phyloP scores from a whole-genome alignment of 1,284 basidiomycete species.

The Tremellales sp. region DNA sequence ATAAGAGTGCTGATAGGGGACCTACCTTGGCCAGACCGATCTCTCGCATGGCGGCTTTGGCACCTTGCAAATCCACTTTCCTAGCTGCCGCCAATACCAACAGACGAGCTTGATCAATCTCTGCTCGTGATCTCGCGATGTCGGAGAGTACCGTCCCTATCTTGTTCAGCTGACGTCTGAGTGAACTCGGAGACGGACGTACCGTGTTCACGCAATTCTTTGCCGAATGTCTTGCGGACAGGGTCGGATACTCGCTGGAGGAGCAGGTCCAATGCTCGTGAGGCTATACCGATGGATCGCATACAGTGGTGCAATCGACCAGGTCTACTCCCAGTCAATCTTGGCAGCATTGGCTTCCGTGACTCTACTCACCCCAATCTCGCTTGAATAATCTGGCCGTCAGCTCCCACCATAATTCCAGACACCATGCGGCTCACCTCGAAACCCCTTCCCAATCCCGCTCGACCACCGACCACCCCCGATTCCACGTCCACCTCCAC shows the following conservation, averaged over 20 bases:
- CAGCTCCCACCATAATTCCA: background rate
- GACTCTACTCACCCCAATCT: slow-evolving; percentile 70
- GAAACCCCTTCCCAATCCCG: slow-evolving; percentile 82
- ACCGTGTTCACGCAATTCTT: slow-evolving; percentile 87
- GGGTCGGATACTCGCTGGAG: slow-evolving; percentile 90
- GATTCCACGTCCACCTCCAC: slow-evolving; percentile 70
- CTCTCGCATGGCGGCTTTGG: slow-evolving; percentile 93
- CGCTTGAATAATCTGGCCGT: slow-evolving; percentile 82
- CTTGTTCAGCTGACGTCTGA: background rate
- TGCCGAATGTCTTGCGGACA: slow-evolving; percentile 86
- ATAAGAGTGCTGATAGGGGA: slow-evolving; percentile 2
- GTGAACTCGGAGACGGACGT: slow-evolving; percentile 15
- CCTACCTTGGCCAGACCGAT: slow-evolving; percentile 92
- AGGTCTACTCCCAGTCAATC: slow-evolving; percentile 59
- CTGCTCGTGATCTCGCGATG: slow-evolving; percentile 85
- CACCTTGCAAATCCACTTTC: slow-evolving; percentile 82
- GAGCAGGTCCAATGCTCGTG: slow-evolving; percentile 80
- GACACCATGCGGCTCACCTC: slow-evolving; percentile 54
- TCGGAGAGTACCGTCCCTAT: slow-evolving; percentile 81
- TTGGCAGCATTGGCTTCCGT: background rate
- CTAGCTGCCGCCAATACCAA: slow-evolving; percentile 90
- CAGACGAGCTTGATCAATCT: slow-evolving; percentile 82
- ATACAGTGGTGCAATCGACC: slow-evolving; percentile 98
- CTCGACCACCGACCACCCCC: slow-evolving; percentile 64
- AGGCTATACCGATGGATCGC: slow-evolving; percentile 88